These are phyloP conservation scores for Boletellus dicymbophilus DNA, from an alignment of 1,284 basidiomycete species.

Conservation along the genomic window DNA sequence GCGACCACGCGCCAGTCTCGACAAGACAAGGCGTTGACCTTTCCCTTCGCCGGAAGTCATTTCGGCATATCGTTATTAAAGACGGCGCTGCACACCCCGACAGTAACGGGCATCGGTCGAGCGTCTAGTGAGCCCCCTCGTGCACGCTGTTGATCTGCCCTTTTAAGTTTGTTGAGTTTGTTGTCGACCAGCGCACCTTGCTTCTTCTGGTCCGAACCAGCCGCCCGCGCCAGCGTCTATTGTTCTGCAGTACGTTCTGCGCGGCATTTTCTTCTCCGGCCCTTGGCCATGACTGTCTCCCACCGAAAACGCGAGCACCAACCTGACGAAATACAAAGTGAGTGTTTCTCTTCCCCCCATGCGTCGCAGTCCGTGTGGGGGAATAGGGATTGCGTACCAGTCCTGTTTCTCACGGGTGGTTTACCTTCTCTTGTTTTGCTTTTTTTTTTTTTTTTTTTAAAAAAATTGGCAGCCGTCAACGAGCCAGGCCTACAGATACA, in stretches of 20 bases:
- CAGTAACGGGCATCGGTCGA: neutral
- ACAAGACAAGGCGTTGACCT: neutral
- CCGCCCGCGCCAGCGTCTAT: neutral
- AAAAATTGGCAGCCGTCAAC: constrained; percentile 70
- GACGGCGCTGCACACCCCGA: neutral
- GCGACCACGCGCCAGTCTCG: neutral
- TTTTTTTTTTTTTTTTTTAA: too few species aligned
- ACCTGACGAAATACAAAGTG: constrained; percentile 76
- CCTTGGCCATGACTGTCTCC: constrained; percentile 66
- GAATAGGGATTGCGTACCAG: constrained; percentile 15
- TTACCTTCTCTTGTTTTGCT: neutral
- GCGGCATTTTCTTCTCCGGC: neutral
- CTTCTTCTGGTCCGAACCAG: neutral
- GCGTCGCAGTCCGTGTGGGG: too few species aligned
- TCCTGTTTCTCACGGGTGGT: constrained; percentile 37
- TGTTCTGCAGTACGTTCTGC: neutral
- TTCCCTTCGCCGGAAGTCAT: neutral
- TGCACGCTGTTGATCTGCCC: neutral
- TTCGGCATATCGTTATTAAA: neutral
- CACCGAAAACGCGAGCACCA: constrained; percentile 73
- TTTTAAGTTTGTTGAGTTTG: neutral
- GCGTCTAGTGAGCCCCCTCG: constrained; percentile 5
- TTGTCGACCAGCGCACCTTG: neutral
- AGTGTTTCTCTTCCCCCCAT: constrained; percentile 35
- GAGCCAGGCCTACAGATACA: constrained; percentile 78